phyloP scores from a whole-genome alignment of 495 filamentous ascomycete species.

The Paragyromitra xinjiangensis region DNA sequence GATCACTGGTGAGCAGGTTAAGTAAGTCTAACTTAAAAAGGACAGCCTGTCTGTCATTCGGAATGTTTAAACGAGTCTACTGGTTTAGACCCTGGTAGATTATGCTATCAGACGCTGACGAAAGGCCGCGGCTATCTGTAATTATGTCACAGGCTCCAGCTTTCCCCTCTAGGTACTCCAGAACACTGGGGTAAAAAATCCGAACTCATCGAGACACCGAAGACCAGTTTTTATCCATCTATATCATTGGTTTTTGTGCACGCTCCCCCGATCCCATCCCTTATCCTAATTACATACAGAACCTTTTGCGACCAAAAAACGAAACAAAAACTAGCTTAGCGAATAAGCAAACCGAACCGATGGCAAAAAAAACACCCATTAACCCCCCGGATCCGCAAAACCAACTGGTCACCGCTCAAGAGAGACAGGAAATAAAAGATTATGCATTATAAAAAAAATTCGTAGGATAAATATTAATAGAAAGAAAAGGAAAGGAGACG shows the following conservation, averaged over 20 bases:
- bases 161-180: too few relatives aligned
- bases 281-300: conserved; percentile 36
- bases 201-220: too few relatives aligned
- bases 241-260: conserved; percentile 38
- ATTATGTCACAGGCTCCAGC: too few relatives aligned
- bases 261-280: conserved; percentile 5
- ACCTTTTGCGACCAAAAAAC: conserved; percentile 13
- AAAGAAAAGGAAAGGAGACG: conserved; percentile 5
- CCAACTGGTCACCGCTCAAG: background rate
- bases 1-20: background rate
- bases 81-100: background rate
- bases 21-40: background rate
- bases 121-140: too few relatives aligned
- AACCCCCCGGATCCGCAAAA: conserved; percentile 22
- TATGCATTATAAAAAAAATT: conserved; percentile 49
- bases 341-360: conserved; percentile 13
- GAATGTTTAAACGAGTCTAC: background rate
- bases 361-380: conserved; percentile 23
- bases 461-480: conserved; percentile 33
- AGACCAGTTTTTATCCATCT: conserved; percentile 33
- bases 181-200: too few relatives aligned
- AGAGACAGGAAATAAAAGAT: conserved; percentile 23
- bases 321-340: background rate
- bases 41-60: background rate
- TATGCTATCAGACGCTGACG: background rate